Percentiles rank a stretch among this genome's conserved stretches.
phyloP scores from a whole-genome alignment of 2,329 filamentous ascomycete genomes.

The Botrytis deweyae region DNA sequence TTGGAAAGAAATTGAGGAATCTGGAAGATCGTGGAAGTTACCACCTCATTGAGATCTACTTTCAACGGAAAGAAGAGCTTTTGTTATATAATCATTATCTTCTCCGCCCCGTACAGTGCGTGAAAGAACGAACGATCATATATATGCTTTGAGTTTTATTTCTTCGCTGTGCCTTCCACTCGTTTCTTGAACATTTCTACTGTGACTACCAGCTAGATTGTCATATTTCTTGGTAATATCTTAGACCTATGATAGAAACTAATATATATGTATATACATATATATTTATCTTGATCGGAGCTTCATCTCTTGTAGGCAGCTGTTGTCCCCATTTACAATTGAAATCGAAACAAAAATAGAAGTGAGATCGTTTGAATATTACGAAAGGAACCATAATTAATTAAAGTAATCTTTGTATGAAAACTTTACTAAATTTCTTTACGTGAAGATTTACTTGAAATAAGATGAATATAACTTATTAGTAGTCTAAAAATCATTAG shows the following conservation, averaged over 20 bases:
- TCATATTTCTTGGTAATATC: neutral
- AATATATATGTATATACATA: too few species aligned
- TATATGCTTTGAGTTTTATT: neutral
- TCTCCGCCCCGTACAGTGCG: neutral
- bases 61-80: neutral
- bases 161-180: neutral
- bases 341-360: too few species aligned
- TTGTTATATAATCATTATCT: neutral
- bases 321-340: too few species aligned
- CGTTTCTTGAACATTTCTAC: neutral
- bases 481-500: too few species aligned
- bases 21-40: neutral
- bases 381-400: too few species aligned
- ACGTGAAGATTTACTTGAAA: too few species aligned
- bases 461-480: too few species aligned
- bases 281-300: too few species aligned
- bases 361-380: too few species aligned
- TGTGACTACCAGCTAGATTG: neutral
- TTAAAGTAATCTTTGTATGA: too few species aligned
- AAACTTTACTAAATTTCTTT: too few species aligned
- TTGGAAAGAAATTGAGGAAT: neutral
- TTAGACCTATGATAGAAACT: neutral
- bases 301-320: too few species aligned
- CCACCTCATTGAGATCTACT: neutral
- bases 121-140: neutral